A percentile compares a stretch with the other conserved stretches of the same genome.
These are phyloP conservation scores for Fusarium sp. DNA, from an alignment of 2,329 filamentous ascomycete species.

Conservation along the genomic window DNA sequence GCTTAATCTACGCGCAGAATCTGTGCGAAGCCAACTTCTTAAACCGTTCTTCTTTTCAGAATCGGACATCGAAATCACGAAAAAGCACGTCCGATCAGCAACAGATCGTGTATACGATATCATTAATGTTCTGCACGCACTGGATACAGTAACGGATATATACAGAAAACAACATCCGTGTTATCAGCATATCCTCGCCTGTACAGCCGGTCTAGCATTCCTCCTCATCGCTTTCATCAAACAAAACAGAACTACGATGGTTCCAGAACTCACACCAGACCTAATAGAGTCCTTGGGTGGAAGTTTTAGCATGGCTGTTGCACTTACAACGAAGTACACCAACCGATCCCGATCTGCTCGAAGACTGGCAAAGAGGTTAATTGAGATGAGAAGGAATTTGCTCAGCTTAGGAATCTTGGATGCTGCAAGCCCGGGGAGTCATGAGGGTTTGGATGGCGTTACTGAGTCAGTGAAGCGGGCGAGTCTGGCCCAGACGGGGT, in stretches of 20 bases:
- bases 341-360: slow-evolving; percentile 16
- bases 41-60: slow-evolving; percentile 35
- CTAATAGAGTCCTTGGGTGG: slow-evolving; percentile 19
- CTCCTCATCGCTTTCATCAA: slow-evolving; percentile 31
- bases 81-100: slow-evolving; percentile 23
- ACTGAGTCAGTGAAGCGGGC: slow-evolving; percentile 20
- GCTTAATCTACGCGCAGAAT: slow-evolving; percentile 29
- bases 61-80: slow-evolving; percentile 21
- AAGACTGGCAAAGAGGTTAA: slow-evolving; percentile 16
- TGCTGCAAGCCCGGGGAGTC: slow-evolving; percentile 3
- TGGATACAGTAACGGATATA: slow-evolving; percentile 21
- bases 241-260: slow-evolving; percentile 21
- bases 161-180: slow-evolving; percentile 31
- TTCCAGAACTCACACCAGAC: slow-evolving; percentile 14
- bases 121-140: slow-evolving; percentile 18
- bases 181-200: slow-evolving; percentile 29
- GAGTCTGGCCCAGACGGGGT: slow-evolving; percentile 4
- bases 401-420: slow-evolving; percentile 17
- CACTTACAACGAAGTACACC: slow-evolving; percentile 22
- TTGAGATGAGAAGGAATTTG: slow-evolving; percentile 25
- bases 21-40: slow-evolving; percentile 22
- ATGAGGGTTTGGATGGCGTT: slow-evolving; percentile 15
- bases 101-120: slow-evolving; percentile 27
- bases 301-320: slow-evolving; percentile 29
- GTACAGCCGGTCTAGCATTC: slow-evolving; percentile 24